Evolutionary conservation across 2,329 filamentous ascomycete species (phyloP).

Genomic region (Fusarium odoratissimum): DNA sequence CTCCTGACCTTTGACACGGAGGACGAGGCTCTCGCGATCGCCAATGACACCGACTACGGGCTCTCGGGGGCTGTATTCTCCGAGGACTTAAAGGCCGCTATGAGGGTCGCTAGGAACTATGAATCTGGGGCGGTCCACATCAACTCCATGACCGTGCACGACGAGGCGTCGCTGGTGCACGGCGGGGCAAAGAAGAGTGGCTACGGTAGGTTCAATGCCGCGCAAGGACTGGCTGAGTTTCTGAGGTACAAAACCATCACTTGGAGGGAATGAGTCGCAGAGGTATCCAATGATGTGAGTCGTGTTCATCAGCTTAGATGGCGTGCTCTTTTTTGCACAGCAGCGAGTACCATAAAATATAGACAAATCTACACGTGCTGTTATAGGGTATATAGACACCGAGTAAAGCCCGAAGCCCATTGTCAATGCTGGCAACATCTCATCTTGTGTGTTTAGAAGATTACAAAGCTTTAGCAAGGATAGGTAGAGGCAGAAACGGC

Average conservation of each 20-base stretch:
- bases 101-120: slow-evolving; percentile 68
- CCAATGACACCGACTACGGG: slow-evolving; percentile 85
- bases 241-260: slow-evolving; percentile 43
- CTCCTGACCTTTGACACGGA: slow-evolving; percentile 72
- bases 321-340: not conserved
- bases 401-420: not conserved
- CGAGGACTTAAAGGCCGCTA: slow-evolving; percentile 66
- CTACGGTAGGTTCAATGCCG: slow-evolving; percentile 65
- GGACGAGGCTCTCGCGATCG: slow-evolving; percentile 76
- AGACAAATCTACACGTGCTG: not conserved
- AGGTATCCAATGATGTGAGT: not conserved
- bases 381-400: not conserved
- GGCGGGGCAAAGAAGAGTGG: slow-evolving; percentile 73
- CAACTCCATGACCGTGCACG: slow-evolving; percentile 73
- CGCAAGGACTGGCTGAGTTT: slow-evolving; percentile 53
- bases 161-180: slow-evolving; percentile 71
- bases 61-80: slow-evolving; percentile 78
- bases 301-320: not conserved
- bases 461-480: not conserved
- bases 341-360: not conserved
- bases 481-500: not conserved
- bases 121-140: slow-evolving; percentile 75
- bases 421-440: not conserved
- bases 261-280: not conserved
- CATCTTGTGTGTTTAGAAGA: not conserved